Percentiles rank a stretch among this genome's conserved stretches.
Conservation (phyloP, 805 yeast genomes). For the Metschnikowia colocasiae region DNA sequence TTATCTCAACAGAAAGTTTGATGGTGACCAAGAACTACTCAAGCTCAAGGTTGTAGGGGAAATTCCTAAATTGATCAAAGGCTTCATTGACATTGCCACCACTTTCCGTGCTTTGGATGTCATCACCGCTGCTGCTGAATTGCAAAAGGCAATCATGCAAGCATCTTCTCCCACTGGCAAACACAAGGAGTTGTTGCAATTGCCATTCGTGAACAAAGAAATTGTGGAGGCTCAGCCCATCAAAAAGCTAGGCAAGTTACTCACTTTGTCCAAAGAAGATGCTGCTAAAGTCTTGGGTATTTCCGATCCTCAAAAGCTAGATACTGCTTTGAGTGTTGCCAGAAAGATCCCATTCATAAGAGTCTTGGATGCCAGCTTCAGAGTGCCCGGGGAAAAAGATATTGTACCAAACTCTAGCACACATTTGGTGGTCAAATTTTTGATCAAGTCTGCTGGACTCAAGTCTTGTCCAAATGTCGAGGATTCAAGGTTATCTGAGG, state of each 20-base stretch:
- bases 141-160: conserved; percentile 69
- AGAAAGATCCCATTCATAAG: conserved; percentile 64
- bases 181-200: conserved; percentile 69
- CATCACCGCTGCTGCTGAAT: conserved; percentile 55
- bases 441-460: conserved; percentile 69
- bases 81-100: conserved; percentile 76
- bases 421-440: conserved; percentile 70
- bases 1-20: conserved; percentile 53
- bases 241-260: conserved; percentile 64
- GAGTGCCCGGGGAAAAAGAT: conserved; percentile 79
- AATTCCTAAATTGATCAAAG: conserved; percentile 63
- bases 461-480: conserved; percentile 51
- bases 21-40: conserved; percentile 25
- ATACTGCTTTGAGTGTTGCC: conserved; percentile 54
- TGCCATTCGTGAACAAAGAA: conserved; percentile 64
- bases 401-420: conserved; percentile 65
- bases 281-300: conserved; percentile 57
- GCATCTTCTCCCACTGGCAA: conserved; percentile 58
- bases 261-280: conserved; percentile 55
- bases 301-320: conserved; percentile 41
- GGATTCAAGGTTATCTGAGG: conserved; percentile 46
- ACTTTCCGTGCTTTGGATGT: conserved; percentile 72
- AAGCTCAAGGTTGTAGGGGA: conserved; percentile 58
- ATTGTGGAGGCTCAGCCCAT: conserved; percentile 44
- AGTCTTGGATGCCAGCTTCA: conserved; percentile 65